These are phyloP conservation scores for Lichina pygmaea DNA, from an alignment of 495 filamentous ascomycete species.

Conservation along the genomic window DNA sequence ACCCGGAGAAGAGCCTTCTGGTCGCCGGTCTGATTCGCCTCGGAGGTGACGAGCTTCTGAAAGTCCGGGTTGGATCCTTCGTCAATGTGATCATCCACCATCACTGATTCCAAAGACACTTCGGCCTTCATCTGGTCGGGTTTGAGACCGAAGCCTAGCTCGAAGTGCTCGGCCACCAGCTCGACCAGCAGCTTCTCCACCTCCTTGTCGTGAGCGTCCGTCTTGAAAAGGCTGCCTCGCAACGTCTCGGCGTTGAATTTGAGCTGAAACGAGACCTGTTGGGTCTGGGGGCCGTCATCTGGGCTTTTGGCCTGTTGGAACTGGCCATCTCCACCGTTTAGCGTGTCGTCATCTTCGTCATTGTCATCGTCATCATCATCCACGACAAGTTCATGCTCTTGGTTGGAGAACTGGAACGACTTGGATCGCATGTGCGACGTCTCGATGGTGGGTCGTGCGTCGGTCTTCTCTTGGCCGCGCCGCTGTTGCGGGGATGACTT, in stretches of 20 bases:
- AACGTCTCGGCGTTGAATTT: constrained; percentile 84
- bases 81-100: constrained; percentile 81
- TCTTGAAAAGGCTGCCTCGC: constrained; percentile 69
- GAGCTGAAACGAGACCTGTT: constrained; percentile 59
- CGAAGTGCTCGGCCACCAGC: constrained; percentile 71
- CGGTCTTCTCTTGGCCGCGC: neutral
- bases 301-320: constrained; percentile 25
- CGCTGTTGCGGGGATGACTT: constrained; percentile 1
- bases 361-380: constrained; percentile 41
- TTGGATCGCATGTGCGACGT: constrained; percentile 18
- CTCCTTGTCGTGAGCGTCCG: constrained; percentile 51
- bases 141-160: constrained; percentile 60
- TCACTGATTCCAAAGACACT: constrained; percentile 63
- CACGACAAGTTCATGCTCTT: constrained; percentile 50
- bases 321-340: too few species aligned
- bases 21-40: constrained; percentile 40
- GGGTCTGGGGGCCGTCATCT: constrained; percentile 23
- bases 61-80: constrained; percentile 77
- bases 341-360: constrained; percentile 9
- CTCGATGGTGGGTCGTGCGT: neutral
- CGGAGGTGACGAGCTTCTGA: constrained; percentile 83
- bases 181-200: constrained; percentile 70
- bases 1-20: constrained; percentile 63
- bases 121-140: constrained; percentile 83
- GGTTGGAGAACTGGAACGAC: constrained; percentile 34